Conservation (phyloP, 2,329 filamentous ascomycete species). For the Furcasterigmium furcatum region DNA sequence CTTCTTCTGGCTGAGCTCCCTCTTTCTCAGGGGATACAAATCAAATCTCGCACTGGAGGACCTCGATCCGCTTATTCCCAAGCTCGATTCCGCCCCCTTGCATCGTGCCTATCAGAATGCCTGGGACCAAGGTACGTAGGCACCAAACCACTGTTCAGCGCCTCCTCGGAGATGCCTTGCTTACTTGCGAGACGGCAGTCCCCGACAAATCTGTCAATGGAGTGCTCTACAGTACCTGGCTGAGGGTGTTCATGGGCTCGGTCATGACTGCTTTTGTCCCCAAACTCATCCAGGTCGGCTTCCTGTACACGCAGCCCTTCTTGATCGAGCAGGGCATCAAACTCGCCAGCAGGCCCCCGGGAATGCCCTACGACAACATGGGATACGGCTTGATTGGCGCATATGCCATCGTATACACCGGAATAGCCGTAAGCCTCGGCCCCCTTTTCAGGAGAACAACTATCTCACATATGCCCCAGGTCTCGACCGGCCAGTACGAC, state of each 20-base stretch:
- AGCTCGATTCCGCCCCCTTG: constrained; percentile 7
- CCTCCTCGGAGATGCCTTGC: too few relatives aligned
- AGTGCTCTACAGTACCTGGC: constrained; percentile 2
- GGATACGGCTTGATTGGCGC: constrained; percentile 19
- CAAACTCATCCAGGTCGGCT: constrained; percentile 13
- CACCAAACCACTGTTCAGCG: not conserved
- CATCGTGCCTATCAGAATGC: constrained; percentile 8
- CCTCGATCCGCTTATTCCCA: constrained; percentile 12
- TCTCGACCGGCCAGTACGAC: constrained; percentile 18
- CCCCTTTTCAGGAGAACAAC: not conserved
- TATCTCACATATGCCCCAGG: constrained; percentile 5
- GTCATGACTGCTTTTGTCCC: constrained; percentile 1
- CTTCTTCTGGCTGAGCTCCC: constrained; percentile 50
- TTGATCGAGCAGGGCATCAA: constrained; percentile 14
- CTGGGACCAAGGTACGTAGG: constrained; percentile 12
- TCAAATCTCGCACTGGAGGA: constrained; percentile 35
- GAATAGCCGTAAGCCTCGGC: constrained; percentile 14
- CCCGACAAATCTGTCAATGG: constrained; percentile 10
- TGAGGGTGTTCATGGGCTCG: not conserved
- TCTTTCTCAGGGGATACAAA: constrained; percentile 45
- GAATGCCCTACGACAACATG: constrained; percentile 10
- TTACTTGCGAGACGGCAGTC: too few relatives aligned
- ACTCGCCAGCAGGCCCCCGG: constrained; percentile 8
- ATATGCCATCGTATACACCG: constrained; percentile 16
- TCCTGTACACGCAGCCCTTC: constrained; percentile 18